Conservation (phyloP, 2,329 filamentous ascomycete genomes). For the Penicillium sp. region DNA sequence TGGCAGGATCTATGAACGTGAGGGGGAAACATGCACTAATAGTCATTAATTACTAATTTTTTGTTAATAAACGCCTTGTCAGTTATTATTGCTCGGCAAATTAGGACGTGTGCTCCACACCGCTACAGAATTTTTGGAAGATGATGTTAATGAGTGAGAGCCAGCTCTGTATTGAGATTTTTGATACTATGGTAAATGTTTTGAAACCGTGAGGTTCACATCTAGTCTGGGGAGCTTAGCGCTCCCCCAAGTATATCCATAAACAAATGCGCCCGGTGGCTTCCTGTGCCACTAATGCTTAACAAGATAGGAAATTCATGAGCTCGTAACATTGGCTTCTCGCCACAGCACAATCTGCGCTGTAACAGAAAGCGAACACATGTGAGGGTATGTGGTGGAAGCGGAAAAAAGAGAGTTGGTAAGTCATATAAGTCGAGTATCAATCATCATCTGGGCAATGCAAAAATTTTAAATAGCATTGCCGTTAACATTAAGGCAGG, state of each 20-base stretch:
- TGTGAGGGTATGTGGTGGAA: background rate
- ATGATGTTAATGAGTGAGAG: background rate
- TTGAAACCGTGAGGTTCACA: background rate
- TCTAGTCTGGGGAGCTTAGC: background rate
- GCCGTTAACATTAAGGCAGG: conserved; percentile 27
- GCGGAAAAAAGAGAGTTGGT: background rate
- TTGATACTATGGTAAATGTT: background rate
- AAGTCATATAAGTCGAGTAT: background rate
- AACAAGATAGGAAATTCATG: background rate
- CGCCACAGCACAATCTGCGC: too few relatives aligned
- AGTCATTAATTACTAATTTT: background rate
- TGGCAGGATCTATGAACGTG: background rate
- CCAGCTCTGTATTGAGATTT: background rate
- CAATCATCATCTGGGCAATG: too few relatives aligned
- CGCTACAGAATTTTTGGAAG: background rate
- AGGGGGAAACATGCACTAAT: background rate
- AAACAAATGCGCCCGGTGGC: background rate
- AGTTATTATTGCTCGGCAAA: background rate
- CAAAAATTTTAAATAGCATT: conserved; percentile 22
- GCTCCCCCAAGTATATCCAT: background rate
- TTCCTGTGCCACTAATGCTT: background rate
- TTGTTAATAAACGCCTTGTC: background rate
- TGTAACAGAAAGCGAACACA: background rate
- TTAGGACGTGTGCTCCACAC: background rate
- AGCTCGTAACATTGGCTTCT: background rate